Base-by-base conservation (phyloP, 2,329 filamentous ascomycete genomes). In the Colletotrichum echinochloae region DNA sequence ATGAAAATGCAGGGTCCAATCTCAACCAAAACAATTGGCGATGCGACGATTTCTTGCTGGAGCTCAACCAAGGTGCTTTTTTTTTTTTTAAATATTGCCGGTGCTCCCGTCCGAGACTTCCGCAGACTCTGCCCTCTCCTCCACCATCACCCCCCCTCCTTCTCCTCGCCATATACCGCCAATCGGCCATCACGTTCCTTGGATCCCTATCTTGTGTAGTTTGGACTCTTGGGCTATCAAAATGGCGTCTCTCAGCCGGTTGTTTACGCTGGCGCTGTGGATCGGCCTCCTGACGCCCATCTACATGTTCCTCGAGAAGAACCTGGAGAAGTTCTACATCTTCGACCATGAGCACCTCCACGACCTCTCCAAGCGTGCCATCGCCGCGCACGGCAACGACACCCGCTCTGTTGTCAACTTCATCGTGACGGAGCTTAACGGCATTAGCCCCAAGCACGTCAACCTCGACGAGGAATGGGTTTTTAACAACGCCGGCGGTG, bases 401-500 rank as follows among this genome's bases (percentile, higher is more conserved):
- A 97, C 94, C 18, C 81, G 85, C 67, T 84, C 85, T 66, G 87
- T 94, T 12, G 91, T 94, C 71, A 78, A 86, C 73, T 90, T 88
- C 82, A 94, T 97, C 74, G 89, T 93, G 61, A 77, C 83, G 71
- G 90, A 94, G 82, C 86, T 97, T 65, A 83, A 85, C 74, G 82
- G 83, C 74, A 87, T 85, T 76, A 75, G 83, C 78, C 79, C 82
- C 60, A 75, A 77, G 60, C 83, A 93, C 80, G 78, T 95, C 78
- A 94, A 92, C 82, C 79, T 88, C 65, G 83, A 91, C 70, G 89
- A 95, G 82, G 92, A 95, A 81, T 97, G 94, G 94, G 86, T 97
- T 55, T 95, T 97, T 77, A 97, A 97, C 86, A 97, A 97, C 78
- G 94, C 94, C 61, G 94, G 94, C 62, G 94, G 94, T 73, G 94